Percentiles rank a stretch among this genome's conserved stretches.
phyloP scores from a whole-genome alignment of 768 basidiomycete species.

The Xanthoconium purpureum region DNA sequence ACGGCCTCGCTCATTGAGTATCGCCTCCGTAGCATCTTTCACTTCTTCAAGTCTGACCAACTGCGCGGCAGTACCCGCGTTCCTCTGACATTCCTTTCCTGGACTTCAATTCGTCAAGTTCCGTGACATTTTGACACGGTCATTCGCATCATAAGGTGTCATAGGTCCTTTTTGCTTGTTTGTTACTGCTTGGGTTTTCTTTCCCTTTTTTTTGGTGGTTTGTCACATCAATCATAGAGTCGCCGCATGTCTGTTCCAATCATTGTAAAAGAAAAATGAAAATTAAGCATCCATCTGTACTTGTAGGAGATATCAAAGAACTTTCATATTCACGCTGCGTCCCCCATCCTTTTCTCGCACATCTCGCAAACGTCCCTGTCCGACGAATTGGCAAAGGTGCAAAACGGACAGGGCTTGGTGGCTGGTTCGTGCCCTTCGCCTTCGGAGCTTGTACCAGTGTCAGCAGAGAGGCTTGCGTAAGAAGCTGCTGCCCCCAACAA shows the following conservation, averaged over 20 bases:
- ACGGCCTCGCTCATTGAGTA: conserved; percentile 37
- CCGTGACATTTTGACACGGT: conserved; percentile 10
- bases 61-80: conserved; percentile 16
- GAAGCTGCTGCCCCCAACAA: conserved; percentile 48
- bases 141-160: conserved; percentile 19
- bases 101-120: conserved; percentile 25
- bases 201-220: conserved; percentile 20
- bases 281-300: background rate
- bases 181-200: conserved; percentile 23
- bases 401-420: conserved; percentile 48
- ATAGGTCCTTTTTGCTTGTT: conserved; percentile 24
- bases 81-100: conserved; percentile 26
- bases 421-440: conserved; percentile 26
- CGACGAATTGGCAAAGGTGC: conserved; percentile 55
- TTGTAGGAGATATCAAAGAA: background rate
- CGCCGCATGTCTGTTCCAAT: conserved; percentile 16
- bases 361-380: conserved; percentile 43
- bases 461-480: conserved; percentile 29
- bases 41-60: conserved; percentile 17
- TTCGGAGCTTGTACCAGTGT: conserved; percentile 36
- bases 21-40: conserved; percentile 26
- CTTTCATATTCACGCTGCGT: conserved; percentile 11
- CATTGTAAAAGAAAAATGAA: conserved; percentile 23
- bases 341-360: conserved; percentile 42
- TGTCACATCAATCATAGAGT: conserved; percentile 33